Evolutionary conservation across 1,284 basidiomycete genomes (phyloP).

Genomic region (Xerocomus nothofagi): DNA sequence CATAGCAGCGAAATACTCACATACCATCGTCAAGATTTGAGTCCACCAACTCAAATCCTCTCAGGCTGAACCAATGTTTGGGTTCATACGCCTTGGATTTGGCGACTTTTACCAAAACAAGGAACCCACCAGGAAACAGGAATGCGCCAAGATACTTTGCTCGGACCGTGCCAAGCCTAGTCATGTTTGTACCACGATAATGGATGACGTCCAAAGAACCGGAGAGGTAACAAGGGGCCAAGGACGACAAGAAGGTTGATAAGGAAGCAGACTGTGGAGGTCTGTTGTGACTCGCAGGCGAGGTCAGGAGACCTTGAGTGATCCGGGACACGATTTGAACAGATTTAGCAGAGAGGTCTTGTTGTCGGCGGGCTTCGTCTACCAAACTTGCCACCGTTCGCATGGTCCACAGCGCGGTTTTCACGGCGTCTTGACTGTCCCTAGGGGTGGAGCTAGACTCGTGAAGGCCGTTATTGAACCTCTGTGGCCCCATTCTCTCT

Average conservation of each 20-base stretch:
- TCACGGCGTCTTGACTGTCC: conserved; percentile 37
- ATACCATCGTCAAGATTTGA: conserved; percentile 66
- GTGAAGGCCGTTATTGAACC: conserved; percentile 31
- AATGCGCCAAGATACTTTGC: conserved; percentile 89
- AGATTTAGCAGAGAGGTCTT: conserved; percentile 67
- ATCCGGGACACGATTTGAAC: conserved; percentile 72
- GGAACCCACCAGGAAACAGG: conserved; percentile 80
- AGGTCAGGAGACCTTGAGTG: conserved; percentile 34
- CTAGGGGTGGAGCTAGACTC: conserved; percentile 1
- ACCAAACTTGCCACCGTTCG: conserved; percentile 56
- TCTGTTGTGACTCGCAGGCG: conserved; percentile 35
- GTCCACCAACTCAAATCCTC: conserved; percentile 71
- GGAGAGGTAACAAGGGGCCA: conserved; percentile 74
- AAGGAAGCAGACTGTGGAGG: conserved; percentile 40
- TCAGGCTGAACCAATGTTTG: conserved; percentile 81
- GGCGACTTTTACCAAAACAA: conserved; percentile 82
- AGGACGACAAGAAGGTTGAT: conserved; percentile 59
- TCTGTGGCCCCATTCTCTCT: conserved; percentile 31
- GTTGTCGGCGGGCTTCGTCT: conserved; percentile 63
- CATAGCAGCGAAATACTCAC: conserved; percentile 24
- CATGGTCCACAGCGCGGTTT: conserved; percentile 62
- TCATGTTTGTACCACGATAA: conserved; percentile 46
- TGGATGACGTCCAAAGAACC: conserved; percentile 85
- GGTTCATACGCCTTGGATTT: conserved; percentile 83
- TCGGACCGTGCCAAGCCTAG: conserved; percentile 51